Base-by-base conservation (phyloP, 2,329 filamentous ascomycete genomes). In the Diaporthe nobilis region DNA sequence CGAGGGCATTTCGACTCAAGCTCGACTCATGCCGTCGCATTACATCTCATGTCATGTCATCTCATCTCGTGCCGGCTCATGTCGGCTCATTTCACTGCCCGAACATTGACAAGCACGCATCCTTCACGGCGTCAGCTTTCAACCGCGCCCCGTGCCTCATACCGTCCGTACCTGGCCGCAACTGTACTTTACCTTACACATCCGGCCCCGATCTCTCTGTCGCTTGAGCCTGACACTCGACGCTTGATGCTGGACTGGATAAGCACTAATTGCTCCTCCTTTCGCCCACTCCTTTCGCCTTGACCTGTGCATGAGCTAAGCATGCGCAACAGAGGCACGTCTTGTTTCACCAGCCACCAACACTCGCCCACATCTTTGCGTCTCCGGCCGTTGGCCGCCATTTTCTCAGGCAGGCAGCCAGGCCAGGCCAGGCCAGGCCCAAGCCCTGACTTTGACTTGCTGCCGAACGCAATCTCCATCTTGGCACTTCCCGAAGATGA, bases 291-390 rank as follows among this genome's bases (percentile, higher is more conserved):
- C 15, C 47, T 37, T 17, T 25, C 28, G 31, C 63, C 44, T 39
- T 25, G 13, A 51, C 15, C 31, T 39, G 44, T 51, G 63, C 44
- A 67, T 51, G 63, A 37, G 47, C 63, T 67, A 39, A 53, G 63
- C 44, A 53, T 68, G 63, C 63, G 63, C 47, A 39, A 39, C 10
- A 68, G 63, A 53, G 63, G 63, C 63, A 53, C 63, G 22, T 3
- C 49, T 53, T 51, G 63, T 68, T 68, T 68, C 63, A 68, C 49
- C 63, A 68, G 63, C 63, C 63, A 51, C 63, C 47, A 68, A 39
- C 63, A 37, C 28, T 25, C 44, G 28, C 22, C 44, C 44, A 67
- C 13, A 37, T 67, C 44, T 67, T 15, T 44, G 37, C 63, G 28
- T 65, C 63, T 67, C 20, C 44, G 63, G 47, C 63, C 63, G 22